phyloP scores from a whole-genome alignment of 1,284 basidiomycete genomes.

The Ustilago sp. region DNA sequence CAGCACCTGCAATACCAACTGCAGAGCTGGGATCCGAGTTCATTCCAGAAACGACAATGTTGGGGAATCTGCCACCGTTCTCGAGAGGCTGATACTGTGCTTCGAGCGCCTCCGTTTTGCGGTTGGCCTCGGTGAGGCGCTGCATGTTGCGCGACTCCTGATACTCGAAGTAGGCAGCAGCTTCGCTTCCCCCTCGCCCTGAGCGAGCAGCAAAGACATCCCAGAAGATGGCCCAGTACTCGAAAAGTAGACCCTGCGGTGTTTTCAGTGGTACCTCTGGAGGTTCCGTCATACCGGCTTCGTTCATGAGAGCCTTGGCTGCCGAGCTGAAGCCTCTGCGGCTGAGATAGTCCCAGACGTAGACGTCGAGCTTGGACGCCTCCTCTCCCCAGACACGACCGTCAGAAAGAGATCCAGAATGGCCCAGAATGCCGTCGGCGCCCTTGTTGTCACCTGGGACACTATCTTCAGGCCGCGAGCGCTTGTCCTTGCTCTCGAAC shows the following conservation, averaged over 20 bases:
- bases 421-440: slow-evolving; percentile 23
- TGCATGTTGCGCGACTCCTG: slow-evolving; percentile 61
- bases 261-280: slow-evolving; percentile 65
- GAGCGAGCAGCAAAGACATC: slow-evolving; percentile 66
- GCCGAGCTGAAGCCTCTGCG: slow-evolving; percentile 60
- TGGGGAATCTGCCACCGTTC: slow-evolving; percentile 47
- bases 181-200: slow-evolving; percentile 58
- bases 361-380: slow-evolving; percentile 66
- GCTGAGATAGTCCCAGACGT: slow-evolving; percentile 68
- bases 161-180: slow-evolving; percentile 60
- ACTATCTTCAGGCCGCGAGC: slow-evolving; percentile 48
- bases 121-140: slow-evolving; percentile 41
- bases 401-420: slow-evolving; percentile 35
- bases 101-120: slow-evolving; percentile 51
- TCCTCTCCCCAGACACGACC: slow-evolving; percentile 60
- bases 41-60: slow-evolving; percentile 43
- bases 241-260: slow-evolving; percentile 65
- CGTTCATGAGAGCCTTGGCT: slow-evolving; percentile 62
- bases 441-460: slow-evolving; percentile 20
- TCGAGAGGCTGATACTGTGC: slow-evolving; percentile 45
- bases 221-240: slow-evolving; percentile 70
- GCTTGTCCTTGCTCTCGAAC: slow-evolving; percentile 56
- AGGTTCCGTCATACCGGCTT: slow-evolving; percentile 61
- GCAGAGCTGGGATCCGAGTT: slow-evolving; percentile 24
- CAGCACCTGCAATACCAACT: slow-evolving; percentile 8